A percentile compares a stretch with the other conserved stretches of the same genome.
Conservation (phyloP, 75 land plant species). For the Isoetes taiwanensis region DNA sequence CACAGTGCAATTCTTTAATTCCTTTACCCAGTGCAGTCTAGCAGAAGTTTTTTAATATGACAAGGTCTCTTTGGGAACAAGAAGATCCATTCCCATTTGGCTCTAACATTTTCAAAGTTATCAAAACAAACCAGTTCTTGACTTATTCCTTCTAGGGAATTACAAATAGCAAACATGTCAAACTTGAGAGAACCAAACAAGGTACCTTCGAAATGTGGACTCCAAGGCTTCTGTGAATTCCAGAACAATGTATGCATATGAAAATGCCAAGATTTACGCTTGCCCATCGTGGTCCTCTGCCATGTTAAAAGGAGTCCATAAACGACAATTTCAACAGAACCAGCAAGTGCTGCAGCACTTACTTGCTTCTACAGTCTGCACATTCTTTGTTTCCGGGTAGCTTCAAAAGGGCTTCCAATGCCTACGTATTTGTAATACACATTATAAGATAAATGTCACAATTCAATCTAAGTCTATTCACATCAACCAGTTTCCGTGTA, state of each 20-base stretch:
- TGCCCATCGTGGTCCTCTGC: slow-evolving; percentile 3
- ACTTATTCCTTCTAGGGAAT: too few species aligned
- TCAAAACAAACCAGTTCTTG: too few species aligned
- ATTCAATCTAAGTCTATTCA: too few species aligned
- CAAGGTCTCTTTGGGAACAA: too few species aligned
- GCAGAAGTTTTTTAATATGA: too few species aligned
- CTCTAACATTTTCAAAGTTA: too few species aligned
- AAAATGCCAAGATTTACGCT: not conserved
- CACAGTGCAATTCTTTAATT: too few species aligned
- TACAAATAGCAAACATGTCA: too few species aligned
- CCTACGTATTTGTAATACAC: not conserved
- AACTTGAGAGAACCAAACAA: not conserved
- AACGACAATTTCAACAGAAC: not conserved
- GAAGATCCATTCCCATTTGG: too few species aligned
- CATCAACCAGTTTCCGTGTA: too few species aligned
- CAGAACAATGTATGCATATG: slow-evolving; percentile 1
- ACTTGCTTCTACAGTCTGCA: slow-evolving; percentile 4
- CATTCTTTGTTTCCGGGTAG: slow-evolving; percentile 1
- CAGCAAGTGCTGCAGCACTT: not conserved
- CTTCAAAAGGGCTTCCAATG: not conserved
- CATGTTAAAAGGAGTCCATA: not conserved
- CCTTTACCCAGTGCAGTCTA: too few species aligned
- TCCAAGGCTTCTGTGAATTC: not conserved
- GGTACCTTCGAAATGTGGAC: slow-evolving; percentile 9
- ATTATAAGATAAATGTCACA: not conserved